These are phyloP conservation scores for Cordyceps tenuipes DNA, from an alignment of 2,329 filamentous ascomycete species.

Conservation along the genomic window DNA sequence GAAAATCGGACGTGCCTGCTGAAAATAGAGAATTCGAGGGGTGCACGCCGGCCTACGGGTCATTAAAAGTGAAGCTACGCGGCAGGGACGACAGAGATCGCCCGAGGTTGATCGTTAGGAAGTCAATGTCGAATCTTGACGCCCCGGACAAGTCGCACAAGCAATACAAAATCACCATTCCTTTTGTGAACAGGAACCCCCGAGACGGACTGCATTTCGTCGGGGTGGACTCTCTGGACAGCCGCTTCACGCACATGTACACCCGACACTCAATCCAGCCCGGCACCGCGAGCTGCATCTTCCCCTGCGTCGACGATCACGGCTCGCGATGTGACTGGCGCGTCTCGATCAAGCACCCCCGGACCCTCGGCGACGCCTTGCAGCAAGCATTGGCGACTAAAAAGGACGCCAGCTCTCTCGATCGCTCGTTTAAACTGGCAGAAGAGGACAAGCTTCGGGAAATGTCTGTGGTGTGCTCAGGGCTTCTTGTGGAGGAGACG, in stretches of 20 bases:
- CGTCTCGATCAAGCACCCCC: constrained; percentile 75
- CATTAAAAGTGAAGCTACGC: constrained; percentile 38
- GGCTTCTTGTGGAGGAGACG: constrained; percentile 76
- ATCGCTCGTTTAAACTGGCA: constrained; percentile 36
- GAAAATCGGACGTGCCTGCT: constrained; percentile 45
- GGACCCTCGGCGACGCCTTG: constrained; percentile 74
- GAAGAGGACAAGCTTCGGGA: constrained; percentile 84
- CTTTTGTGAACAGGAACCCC: constrained; percentile 67
- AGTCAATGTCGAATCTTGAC: constrained; percentile 29
- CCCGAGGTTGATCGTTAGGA: constrained; percentile 36
- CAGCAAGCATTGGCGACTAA: constrained; percentile 38
- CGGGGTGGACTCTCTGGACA: constrained; percentile 70
- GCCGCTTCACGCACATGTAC: constrained; percentile 83
- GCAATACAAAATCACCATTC: constrained; percentile 51
- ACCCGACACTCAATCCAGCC: constrained; percentile 73
- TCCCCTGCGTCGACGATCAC: constrained; percentile 86
- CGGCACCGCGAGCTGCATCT: constrained; percentile 75
- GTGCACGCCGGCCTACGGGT: constrained; percentile 48
- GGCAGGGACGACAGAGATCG: constrained; percentile 31
- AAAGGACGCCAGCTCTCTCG: constrained; percentile 24
- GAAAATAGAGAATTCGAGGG: constrained; percentile 46
- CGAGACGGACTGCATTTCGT: constrained; percentile 89
- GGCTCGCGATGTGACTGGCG: constrained; percentile 79
- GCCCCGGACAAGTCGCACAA: constrained; percentile 30
- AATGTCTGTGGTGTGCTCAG: constrained; percentile 84